These are phyloP conservation scores for Ophiostoma himal-ulmi DNA, from an alignment of 2,329 filamentous ascomycete genomes.

Conservation along the genomic window DNA sequence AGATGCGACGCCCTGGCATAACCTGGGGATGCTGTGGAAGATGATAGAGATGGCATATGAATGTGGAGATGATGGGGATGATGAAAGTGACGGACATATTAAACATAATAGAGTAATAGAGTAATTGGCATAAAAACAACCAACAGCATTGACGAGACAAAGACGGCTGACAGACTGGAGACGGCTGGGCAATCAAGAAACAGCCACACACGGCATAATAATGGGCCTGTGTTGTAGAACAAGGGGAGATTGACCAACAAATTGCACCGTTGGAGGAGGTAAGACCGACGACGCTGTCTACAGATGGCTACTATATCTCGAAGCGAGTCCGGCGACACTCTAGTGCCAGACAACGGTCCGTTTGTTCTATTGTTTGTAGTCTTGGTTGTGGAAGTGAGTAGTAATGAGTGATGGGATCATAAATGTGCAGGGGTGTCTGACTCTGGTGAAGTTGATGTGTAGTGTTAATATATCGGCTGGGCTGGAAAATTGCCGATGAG, in stretches of 20 bases:
- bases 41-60: not conserved
- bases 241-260: not conserved
- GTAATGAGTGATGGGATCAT: not conserved
- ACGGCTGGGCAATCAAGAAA: not conserved
- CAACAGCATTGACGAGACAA: not conserved
- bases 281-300: not conserved
- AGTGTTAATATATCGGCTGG: not conserved
- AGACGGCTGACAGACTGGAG: not conserved
- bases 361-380: not conserved
- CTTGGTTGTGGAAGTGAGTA: not conserved
- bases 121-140: not conserved
- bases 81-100: not conserved
- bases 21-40: not conserved
- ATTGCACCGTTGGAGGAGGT: not conserved
- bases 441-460: not conserved
- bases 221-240: not conserved
- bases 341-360: conserved; percentile 1
- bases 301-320: not conserved
- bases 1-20: not conserved
- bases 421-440: not conserved
- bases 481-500: too few species aligned
- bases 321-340: not conserved
- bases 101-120: not conserved
- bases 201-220: not conserved
- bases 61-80: not conserved